These are phyloP conservation scores for Gossypium lobatum DNA, from an alignment of 441 rosid genomes.

Conservation along the genomic window DNA sequence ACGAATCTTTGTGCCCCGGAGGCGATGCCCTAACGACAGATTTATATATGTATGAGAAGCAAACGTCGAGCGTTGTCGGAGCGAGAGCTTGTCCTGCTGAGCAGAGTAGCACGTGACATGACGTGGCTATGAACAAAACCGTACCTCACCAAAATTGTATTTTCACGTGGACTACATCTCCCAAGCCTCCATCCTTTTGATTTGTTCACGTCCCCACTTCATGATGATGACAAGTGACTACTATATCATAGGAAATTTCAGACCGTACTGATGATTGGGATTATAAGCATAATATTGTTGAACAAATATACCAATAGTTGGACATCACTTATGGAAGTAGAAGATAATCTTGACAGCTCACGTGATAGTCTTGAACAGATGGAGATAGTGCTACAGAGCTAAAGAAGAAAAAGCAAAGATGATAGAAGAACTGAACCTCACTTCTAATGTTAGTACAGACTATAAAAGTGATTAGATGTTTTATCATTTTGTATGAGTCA, in stretches of 20 bases:
- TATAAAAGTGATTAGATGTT: no score
- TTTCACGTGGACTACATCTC: constrained; percentile 19
- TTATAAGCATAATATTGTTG: no score
- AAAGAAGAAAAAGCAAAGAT: no score
- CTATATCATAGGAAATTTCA: neutral
- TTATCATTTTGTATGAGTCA: no score
- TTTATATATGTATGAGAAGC: neutral
- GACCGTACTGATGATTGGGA: neutral
- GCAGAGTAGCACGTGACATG: constrained; percentile 24
- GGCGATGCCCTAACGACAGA: neutral
- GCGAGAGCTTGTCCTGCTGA: constrained; percentile 9
- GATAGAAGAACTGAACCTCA: no score
- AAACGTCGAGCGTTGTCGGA: constrained; percentile 3
- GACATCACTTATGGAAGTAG: no score
- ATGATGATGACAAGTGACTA: neutral
- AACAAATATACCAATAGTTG: no score
- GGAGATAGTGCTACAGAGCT: no score
- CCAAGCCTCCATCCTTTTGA: neutral
- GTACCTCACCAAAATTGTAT: neutral
- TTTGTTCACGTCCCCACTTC: neutral
- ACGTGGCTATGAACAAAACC: constrained; percentile 8
- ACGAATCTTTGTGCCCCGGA: neutral
- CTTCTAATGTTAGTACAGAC: no score
- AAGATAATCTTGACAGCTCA: no score
- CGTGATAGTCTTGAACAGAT: no score